Base-by-base conservation (phyloP, 352 stramenopile species). In the Nothophytophthora sp. region DNA sequence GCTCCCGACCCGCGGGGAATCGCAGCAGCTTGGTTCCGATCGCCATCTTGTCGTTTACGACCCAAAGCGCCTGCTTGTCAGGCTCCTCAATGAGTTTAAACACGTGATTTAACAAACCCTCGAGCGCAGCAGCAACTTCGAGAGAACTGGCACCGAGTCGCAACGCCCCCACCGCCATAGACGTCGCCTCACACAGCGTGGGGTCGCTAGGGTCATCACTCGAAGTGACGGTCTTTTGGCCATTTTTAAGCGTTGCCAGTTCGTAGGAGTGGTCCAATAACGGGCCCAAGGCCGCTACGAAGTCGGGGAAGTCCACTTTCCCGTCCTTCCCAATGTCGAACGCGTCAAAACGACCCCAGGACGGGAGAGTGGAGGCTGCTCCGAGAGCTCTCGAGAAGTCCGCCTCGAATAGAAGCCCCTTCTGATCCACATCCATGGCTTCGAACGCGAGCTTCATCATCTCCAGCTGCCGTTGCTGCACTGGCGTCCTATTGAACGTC, bases 241-340 rank as follows among this genome's bases (percentile, higher is more conserved):
- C 53, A 24, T 19, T 42, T 50, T 46, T 55, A 5, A 29, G 22
- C 10, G 16, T 42, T 40, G 34, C 27, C 0, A 70, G 28, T 25
- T 86, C 76, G 32, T 76, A 87, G 0, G 62, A 35, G 43, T 88
- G 73, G 23, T 90, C 77, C 9, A 90, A 19, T 0, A 76, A 9
- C 5, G 77, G 76, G 1, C 76, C 73, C 0, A 90, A 28, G 2
- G 80, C 63, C 11, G 73, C 69, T 2, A 88, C 72, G 48, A 88
- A 86, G 35, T 88, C 80, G 0, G 47, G 27, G 12, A 86, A 58
- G 25, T 88, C 77, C 1, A 88, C 35, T 19, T 65, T 71, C 1
- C 46, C 67, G 46, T 88, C 71, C 4, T 72, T 65, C 2, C 71
- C 57, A 16, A 86, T 65, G 36, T 89, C 78, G 20, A 86, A 87